Evolutionary conservation across 2,329 filamentous ascomycete genomes (phyloP).

Genomic region (Cladosporium colombiae): DNA sequence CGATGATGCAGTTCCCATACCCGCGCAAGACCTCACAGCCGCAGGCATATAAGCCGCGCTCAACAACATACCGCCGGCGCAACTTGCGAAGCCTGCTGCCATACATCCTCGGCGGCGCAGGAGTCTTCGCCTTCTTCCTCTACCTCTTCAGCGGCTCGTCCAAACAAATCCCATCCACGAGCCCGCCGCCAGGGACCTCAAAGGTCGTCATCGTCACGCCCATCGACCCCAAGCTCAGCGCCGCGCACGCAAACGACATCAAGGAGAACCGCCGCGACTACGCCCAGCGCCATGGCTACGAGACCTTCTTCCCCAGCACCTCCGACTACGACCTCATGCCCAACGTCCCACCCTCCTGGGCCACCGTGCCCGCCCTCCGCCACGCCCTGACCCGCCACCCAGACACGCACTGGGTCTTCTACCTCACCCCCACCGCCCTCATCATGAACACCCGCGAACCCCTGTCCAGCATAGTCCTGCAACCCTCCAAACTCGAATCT

Average conservation of each 20-base stretch:
- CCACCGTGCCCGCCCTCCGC: slow-evolving; percentile 79
- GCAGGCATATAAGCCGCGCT: slow-evolving; percentile 66
- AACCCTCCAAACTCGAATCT: slow-evolving; percentile 65
- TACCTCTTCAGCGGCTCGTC: slow-evolving; percentile 32
- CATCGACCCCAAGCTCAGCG: slow-evolving; percentile 67
- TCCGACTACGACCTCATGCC: slow-evolving; percentile 71
- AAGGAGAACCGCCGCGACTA: slow-evolving; percentile 83
- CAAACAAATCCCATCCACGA: slow-evolving; percentile 23
- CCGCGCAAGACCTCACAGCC: slow-evolving; percentile 80
- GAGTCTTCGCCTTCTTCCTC: slow-evolving; percentile 36
- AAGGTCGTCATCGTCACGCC: slow-evolving; percentile 80
- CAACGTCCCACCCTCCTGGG: slow-evolving; percentile 64
- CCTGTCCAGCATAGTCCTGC: slow-evolving; percentile 71
- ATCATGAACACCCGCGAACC: slow-evolving; percentile 80
- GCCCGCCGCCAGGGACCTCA: slow-evolving; percentile 46
- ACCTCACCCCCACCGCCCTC: slow-evolving; percentile 77
- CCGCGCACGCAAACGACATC: slow-evolving; percentile 70
- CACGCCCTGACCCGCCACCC: slow-evolving; percentile 84
- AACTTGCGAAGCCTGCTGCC: slow-evolving; percentile 42
- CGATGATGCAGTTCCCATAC: slow-evolving; percentile 82
- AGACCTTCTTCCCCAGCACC: slow-evolving; percentile 76
- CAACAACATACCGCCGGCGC: slow-evolving; percentile 43
- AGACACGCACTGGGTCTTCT: slow-evolving; percentile 80
- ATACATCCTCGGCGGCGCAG: slow-evolving; percentile 44
- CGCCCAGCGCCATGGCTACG: slow-evolving; percentile 83